Conservation (phyloP, 305 asterid genomes). For the Plantago coronopus region DNA sequence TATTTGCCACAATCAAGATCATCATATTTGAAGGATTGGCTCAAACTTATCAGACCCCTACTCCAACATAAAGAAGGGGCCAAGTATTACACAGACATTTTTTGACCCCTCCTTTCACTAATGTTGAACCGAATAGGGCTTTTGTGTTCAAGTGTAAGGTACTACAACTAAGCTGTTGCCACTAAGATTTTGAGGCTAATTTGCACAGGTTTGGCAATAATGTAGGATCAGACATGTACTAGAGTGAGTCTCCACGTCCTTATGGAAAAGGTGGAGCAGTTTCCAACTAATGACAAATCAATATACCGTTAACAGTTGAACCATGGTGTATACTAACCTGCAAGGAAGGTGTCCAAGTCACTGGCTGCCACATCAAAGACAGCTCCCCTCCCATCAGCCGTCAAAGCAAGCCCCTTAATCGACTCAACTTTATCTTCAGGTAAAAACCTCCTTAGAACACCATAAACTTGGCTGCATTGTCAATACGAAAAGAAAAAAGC, state of each 20-base stretch:
- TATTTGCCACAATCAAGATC: conserved; percentile 13
- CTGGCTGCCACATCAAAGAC: conserved; percentile 75
- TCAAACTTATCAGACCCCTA: no score
- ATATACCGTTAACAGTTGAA: no score
- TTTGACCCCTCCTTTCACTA: no score
- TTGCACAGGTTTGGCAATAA: no score
- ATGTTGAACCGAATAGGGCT: no score
- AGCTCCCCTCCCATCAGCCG: conserved; percentile 81
- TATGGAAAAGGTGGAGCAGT: background rate
- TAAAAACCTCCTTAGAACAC: conserved; percentile 64
- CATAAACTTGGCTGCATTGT: conserved; percentile 46
- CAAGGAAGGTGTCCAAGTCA: conserved; percentile 60
- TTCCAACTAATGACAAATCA: no score
- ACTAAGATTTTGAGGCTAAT: background rate
- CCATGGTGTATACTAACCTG: conserved; percentile 43
- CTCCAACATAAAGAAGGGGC: no score
- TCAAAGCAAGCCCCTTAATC: conserved; percentile 74
- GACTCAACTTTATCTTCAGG: conserved; percentile 84
- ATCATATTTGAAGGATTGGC: no score
- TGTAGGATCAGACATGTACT: no score
- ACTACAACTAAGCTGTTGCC: background rate
- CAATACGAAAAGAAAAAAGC: background rate
- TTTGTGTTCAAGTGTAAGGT: no score
- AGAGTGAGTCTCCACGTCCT: no score
- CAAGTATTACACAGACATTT: no score